A percentile compares a stretch with the other conserved stretches of the same genome.
phyloP scores from a whole-genome alignment of 768 basidiomycete species.

The Dentipellis fragilis region DNA sequence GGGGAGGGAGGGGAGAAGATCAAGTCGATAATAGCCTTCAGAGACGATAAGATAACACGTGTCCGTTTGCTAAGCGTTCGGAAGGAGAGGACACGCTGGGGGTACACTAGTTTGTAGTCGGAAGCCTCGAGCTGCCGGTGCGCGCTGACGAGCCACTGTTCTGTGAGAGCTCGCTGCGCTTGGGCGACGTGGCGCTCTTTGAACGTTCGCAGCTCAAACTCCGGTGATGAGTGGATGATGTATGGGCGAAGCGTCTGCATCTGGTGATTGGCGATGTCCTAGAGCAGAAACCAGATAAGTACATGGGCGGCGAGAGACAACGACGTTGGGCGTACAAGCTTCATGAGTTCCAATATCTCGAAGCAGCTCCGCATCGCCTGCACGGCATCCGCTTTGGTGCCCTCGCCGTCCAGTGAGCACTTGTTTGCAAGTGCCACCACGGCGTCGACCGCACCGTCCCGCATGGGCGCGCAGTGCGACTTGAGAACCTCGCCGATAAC shows the following conservation, averaged over 20 bases:
- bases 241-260: conserved; percentile 88
- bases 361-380: conserved; percentile 73
- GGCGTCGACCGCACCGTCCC: conserved; percentile 72
- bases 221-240: conserved; percentile 68
- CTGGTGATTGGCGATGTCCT: conserved; percentile 98
- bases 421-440: conserved; percentile 67
- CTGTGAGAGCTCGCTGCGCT: conserved; percentile 11
- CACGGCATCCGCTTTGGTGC: conserved; percentile 54
- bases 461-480: conserved; percentile 88
- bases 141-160: conserved; percentile 12
- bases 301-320: background rate
- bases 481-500: conserved; percentile 77
- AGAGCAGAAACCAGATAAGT: conserved; percentile 1
- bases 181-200: conserved; percentile 36
- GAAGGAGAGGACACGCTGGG: conserved; percentile 32
- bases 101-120: conserved; percentile 19
- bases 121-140: conserved; percentile 7
- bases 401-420: conserved; percentile 43
- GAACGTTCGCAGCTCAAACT: conserved; percentile 74
- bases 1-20: conserved; percentile 45
- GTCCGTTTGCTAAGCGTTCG: conserved; percentile 12
- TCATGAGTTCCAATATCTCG: conserved; percentile 91
- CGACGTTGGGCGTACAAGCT: conserved; percentile 46
- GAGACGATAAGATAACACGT: conserved; percentile 17
- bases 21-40: conserved; percentile 55